Evolutionary conservation across 495 filamentous ascomycete species (phyloP), one percentile per base, ranked within the genome.

Genomic region (Neurospora cerealis): DNA sequence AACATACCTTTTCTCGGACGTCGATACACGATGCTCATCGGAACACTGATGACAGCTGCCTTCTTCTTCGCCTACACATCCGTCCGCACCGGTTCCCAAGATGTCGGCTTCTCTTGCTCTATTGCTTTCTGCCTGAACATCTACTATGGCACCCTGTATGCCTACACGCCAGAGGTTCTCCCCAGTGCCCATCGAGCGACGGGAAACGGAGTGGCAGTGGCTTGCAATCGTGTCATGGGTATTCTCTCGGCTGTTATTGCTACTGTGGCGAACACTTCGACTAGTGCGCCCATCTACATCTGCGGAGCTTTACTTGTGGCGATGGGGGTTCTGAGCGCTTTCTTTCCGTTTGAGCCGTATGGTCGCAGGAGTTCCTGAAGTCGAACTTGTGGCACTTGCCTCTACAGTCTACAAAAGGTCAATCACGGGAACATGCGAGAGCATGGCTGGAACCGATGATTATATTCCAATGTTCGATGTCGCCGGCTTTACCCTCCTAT

Each of bases 61-160:
- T 92, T 93, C 80, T 91, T 92, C 81, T 92, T 93, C 75, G 88
- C 86, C 10, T 93, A 92, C 76, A 91, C 90, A 0, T 81, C 87
- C 72, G 88, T 93, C 28, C 83, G 86, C 32, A 90, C 83, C 10
- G 80, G 85, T 3, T 79, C 81, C n/a, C 83, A 92, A 78, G 88
- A 92, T 69, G 76, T 91, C 2, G 91, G 85, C 0, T 91, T 93
- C 76, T 90, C 85, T 9, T 92, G 90, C 75, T 82, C 87, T 32
- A 90, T 93, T 77, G 87, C 82, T 21, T 92, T 92, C 79, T 90
- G 86, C 69, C 78, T 92, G 70, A 92, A 92, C 69, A 88, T 92
- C 42, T 93, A 92, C 79, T 93, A 92, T 75, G 89, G 89, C n/a
- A 89, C 87, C 0, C 83, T 93, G 19, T 93, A 93, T 74, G 91